Evolutionary conservation across 306 rosid species (phyloP).

Genomic region (Prunus campanulata): DNA sequence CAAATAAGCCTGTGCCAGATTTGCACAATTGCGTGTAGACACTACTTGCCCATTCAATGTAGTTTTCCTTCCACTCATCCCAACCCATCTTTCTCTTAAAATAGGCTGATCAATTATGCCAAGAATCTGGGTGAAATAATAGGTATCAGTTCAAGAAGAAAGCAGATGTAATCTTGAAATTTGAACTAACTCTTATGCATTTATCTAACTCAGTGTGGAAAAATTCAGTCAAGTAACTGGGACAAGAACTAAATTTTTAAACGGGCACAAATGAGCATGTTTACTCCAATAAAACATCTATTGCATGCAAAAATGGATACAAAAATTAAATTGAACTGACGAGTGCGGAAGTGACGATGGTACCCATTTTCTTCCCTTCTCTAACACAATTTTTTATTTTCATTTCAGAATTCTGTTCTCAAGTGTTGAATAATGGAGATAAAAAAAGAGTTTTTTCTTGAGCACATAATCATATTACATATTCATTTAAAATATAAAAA

Average conservation of each 20-base stretch:
- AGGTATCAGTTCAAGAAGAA: conserved; percentile 5
- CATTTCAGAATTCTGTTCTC: neutral
- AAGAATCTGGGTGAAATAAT: conserved; percentile 52
- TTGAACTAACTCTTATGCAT: neutral
- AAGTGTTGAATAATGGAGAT: neutral
- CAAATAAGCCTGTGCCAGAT: conserved; percentile 79
- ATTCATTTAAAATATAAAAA: neutral
- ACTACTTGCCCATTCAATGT: conserved; percentile 72
- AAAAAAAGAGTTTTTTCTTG: neutral
- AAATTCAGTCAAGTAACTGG: conserved; percentile 16
- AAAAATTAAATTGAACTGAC: neutral
- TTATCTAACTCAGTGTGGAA: conserved; percentile 3
- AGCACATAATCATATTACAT: neutral
- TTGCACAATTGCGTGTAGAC: conserved; percentile 66
- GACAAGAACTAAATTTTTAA: neutral
- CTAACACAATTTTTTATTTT: neutral
- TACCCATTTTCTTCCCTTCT: neutral
- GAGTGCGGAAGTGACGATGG: neutral
- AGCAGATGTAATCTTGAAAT: neutral
- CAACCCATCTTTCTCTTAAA: conserved; percentile 89
- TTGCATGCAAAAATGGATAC: neutral
- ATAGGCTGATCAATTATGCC: conserved; percentile 94
- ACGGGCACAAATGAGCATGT: neutral
- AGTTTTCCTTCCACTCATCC: conserved; percentile 71
- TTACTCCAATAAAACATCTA: neutral